phyloP scores from a whole-genome alignment of 768 basidiomycete species.

The Xerocomus brunneocitrinus region DNA sequence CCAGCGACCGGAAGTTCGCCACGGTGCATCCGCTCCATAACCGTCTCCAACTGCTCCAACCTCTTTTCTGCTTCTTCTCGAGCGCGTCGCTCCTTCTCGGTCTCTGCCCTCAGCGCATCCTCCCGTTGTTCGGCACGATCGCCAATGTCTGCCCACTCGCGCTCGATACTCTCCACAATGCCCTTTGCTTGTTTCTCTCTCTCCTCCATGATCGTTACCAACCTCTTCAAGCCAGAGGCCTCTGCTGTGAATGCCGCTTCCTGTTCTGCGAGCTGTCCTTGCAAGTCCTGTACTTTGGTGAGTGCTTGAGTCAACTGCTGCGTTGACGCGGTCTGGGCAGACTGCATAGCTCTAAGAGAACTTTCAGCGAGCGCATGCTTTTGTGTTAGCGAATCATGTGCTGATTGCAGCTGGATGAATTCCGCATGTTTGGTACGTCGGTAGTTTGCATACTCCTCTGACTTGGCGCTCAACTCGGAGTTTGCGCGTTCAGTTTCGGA shows the following conservation, averaged over 20 bases:
- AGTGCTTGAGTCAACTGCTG: slow-evolving; percentile 77
- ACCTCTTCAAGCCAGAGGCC: slow-evolving; percentile 63
- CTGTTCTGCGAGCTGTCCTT: slow-evolving; percentile 76
- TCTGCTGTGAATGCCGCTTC: slow-evolving; percentile 81
- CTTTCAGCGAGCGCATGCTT: slow-evolving; percentile 61
- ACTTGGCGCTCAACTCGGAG: slow-evolving; percentile 63
- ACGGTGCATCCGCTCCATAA: slow-evolving; percentile 65
- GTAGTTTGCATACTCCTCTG: slow-evolving; percentile 81
- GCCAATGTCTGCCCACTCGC: slow-evolving; percentile 72
- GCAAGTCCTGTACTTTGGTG: slow-evolving; percentile 67
- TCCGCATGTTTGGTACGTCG: slow-evolving; percentile 79
- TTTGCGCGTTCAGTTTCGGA: slow-evolving; percentile 70
- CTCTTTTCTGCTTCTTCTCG: slow-evolving; percentile 70
- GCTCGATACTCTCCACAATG: slow-evolving; percentile 78
- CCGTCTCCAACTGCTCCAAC: slow-evolving; percentile 64
- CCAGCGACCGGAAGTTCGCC: slow-evolving; percentile 64
- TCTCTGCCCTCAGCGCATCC: slow-evolving; percentile 59
- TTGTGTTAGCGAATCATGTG: slow-evolving; percentile 69
- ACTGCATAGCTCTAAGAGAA: slow-evolving; percentile 68
- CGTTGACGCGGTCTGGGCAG: slow-evolving; percentile 63
- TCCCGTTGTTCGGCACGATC: slow-evolving; percentile 68
- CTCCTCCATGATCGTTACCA: slow-evolving; percentile 83
- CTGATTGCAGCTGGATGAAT: slow-evolving; percentile 66
- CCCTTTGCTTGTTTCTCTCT: slow-evolving; percentile 81
- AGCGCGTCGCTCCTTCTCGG: slow-evolving; percentile 63